Base-by-base conservation (phyloP, 108 stramenopile genomes). In the Nitzschia sp. region DNA sequence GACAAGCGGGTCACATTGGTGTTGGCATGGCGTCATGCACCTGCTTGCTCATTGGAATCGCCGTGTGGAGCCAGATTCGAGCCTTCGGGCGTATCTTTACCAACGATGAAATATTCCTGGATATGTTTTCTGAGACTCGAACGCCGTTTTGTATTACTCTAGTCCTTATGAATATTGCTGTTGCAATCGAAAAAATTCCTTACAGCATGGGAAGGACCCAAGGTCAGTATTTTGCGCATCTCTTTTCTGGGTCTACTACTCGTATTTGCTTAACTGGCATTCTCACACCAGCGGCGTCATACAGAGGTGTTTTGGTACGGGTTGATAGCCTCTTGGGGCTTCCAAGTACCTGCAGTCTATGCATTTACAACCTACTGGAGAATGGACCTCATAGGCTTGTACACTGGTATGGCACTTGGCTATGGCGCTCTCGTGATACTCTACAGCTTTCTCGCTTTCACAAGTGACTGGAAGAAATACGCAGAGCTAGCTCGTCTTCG, bases 181-280 rank as follows among this genome's bases (percentile, higher is more conserved):
- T 92, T 25, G 86, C 82, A 29, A 76, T 89, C 46, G 91, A 92
- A 53, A 78, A 72, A 16, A 88, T 92, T 32, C 91, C 91, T 8
- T 54, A 85, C 29, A 78, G 73, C 26, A 88, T 89, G 88, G 91
- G 91, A 1, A 54, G 83, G 27, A 85, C 91, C 25, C 6, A 63
- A 28, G 58, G 58, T 60, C 2, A 38, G 58, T 13, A 69, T 50
- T 5, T 50, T 50, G 5, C 21, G 48, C 48, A 21, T 50, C 19
- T 50, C 19, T 16, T 50, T 21, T 22, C 8, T 50, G 38, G 13
- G 38, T 41, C 38, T 41, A 6, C 13, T 9, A 41, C 38, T 9
- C 6, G 13, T 41, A 13, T 41, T 41, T 41, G 48, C 21, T 50
- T 4, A 41, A 41, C 11, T 11, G 13, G 6, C 11, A 13, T 41